Evolutionary conservation across 768 basidiomycete species (phyloP).

Genomic region (Tephrocybe rancida): DNA sequence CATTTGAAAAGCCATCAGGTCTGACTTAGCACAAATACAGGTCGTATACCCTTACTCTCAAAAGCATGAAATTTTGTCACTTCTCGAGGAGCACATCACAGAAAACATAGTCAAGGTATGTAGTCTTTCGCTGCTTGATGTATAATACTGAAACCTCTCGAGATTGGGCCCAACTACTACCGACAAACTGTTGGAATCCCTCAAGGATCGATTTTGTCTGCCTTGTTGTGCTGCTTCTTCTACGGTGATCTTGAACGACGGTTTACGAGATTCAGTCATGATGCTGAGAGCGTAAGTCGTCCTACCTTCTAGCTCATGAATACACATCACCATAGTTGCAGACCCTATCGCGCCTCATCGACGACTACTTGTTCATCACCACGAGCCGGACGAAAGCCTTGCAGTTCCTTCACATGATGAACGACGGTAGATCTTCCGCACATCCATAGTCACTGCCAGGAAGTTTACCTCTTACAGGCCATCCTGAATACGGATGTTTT

Average conservation of each 20-base stretch:
- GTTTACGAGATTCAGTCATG: conserved; percentile 53
- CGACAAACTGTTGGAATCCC: conserved; percentile 95
- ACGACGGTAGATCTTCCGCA: conserved; percentile 46
- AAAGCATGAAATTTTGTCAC: conserved; percentile 61
- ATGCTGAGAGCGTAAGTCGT: conserved; percentile 62
- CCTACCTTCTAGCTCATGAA: background rate
- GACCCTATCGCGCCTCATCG: conserved; percentile 85
- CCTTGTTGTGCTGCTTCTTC: conserved; percentile 91
- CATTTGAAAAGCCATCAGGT: background rate
- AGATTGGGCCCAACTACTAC: conserved; percentile 85
- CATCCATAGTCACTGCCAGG: background rate
- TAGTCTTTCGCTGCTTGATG: background rate
- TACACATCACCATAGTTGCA: conserved; percentile 26
- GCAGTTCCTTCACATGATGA: conserved; percentile 77
- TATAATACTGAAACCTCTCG: background rate
- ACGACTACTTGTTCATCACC: conserved; percentile 92
- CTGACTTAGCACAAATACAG: conserved; percentile 8
- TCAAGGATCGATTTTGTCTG: conserved; percentile 95
- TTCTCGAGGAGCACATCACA: conserved; percentile 88
- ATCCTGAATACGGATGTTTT: conserved; percentile 93
- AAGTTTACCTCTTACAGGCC: conserved; percentile 48
- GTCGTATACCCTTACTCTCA: conserved; percentile 54
- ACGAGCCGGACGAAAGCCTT: conserved; percentile 60
- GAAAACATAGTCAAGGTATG: conserved; percentile 89
- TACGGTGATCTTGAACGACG: conserved; percentile 87